A percentile compares a stretch with the other conserved stretches of the same genome.
Evolutionary conservation across 192 early-diverging fungal genomes (phyloP).

Genomic region (Coemansia sp.): DNA sequence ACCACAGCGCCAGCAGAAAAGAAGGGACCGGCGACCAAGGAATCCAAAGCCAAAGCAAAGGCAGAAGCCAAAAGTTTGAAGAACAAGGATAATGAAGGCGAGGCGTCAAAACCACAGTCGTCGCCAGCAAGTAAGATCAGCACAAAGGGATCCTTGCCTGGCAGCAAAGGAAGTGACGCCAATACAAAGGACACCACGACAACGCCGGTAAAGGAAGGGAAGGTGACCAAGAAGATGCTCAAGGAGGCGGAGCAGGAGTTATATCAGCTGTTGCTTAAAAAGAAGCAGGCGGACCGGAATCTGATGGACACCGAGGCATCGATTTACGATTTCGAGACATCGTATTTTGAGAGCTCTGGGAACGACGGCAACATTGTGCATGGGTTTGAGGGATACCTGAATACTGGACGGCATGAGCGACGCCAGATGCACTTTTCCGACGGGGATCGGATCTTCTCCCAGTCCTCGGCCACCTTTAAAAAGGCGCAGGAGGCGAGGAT

Average conservation of each 20-base stretch:
- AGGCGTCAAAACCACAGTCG: background rate
- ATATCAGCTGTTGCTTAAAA: slow-evolving; percentile 68
- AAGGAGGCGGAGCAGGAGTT: slow-evolving; percentile 80
- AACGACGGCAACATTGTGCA: slow-evolving; percentile 83
- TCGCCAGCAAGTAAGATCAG: background rate
- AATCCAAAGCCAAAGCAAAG: slow-evolving; percentile 4
- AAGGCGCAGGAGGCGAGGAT: slow-evolving; percentile 53
- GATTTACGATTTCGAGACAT: slow-evolving; percentile 85
- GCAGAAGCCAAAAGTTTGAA: background rate
- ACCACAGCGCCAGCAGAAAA: slow-evolving; percentile 4
- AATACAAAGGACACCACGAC: background rate
- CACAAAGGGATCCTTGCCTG: background rate
- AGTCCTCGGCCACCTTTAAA: slow-evolving; percentile 64
- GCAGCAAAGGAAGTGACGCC: slow-evolving; percentile 3
- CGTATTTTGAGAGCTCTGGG: slow-evolving; percentile 86
- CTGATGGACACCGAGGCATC: slow-evolving; percentile 71
- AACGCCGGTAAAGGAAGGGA: slow-evolving; percentile 30
- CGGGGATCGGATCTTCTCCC: slow-evolving; percentile 81
- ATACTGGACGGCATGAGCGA: slow-evolving; percentile 58
- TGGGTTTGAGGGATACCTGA: slow-evolving; percentile 87
- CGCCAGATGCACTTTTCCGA: slow-evolving; percentile 69
- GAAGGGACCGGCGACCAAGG: slow-evolving; percentile 1
- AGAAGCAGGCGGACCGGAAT: slow-evolving; percentile 77
- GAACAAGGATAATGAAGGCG: slow-evolving; percentile 3
- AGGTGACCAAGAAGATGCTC: slow-evolving; percentile 55